Base-by-base conservation (phyloP, 495 filamentous ascomycete genomes). In the Hypoxylon intermedium region DNA sequence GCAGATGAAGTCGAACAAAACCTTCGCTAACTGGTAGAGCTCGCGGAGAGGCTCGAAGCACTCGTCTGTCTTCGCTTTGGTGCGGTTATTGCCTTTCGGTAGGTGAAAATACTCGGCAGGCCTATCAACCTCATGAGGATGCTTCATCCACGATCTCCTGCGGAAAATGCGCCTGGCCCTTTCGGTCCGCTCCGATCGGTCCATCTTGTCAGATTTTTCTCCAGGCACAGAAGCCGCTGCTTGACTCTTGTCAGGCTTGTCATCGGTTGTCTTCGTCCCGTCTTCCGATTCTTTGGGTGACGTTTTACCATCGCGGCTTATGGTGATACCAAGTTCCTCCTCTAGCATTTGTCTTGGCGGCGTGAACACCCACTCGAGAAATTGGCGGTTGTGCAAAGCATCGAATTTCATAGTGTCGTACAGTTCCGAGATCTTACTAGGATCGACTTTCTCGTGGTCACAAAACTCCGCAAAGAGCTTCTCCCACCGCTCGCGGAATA, bases 401-500 rank as follows among this genome's bases (percentile, higher is more conserved):
- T 98, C 94, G 64, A 97, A 98, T 71, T 98, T 98, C 93, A 98
- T 97, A 23, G 92, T 97, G 73, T 98, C 94, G 69, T 98, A 98
- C 1, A 98, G 78, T 75, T 98, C 94, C 6, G 91, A 96, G 30
- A 98, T 92, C 77, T 98, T 98, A 78, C 92, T 96, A 0, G 94
- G 94, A 70, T 98, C 94, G 7, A 98, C 90, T 76, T 98, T 98
- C 60, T 98, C 94, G 3, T 88, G 88, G 70, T 98, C 94, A 59
- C 90, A 93, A 64, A 98, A 98, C 75, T 98, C 94, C 28, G 83
- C 85, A 72, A 98, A 98, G 6, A 98, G 85, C 78, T 98, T 98
- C 77, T 98, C 94, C 94, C 94, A 98, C 52, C 94, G 84, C 70
- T 98, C 94, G 64, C 87, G 90, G 80, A 98, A 98, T 18, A 98